These are phyloP conservation scores for Clausena lansium DNA, from an alignment of 345 rosid species.

Conservation along the genomic window DNA sequence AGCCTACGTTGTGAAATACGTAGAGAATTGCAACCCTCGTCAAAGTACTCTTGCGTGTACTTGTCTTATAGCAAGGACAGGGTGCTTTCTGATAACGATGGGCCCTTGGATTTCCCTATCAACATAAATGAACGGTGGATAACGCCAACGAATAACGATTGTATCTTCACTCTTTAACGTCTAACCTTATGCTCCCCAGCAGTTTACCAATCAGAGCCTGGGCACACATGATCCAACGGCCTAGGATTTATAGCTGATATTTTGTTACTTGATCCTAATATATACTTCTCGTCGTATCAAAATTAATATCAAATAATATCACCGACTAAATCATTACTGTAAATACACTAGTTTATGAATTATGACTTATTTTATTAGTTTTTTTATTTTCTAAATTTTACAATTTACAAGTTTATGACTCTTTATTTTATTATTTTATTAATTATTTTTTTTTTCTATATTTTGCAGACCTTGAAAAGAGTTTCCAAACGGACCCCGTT, in stretches of 20 bases:
- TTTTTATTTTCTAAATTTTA: too few relatives aligned
- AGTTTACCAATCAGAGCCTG: neutral
- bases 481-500: constrained; percentile 35
- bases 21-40: neutral
- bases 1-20: neutral
- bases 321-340: too few relatives aligned
- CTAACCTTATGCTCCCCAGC: neutral
- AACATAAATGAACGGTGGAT: constrained; percentile 9
- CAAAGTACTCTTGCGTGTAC: neutral
- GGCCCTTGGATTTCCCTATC: neutral
- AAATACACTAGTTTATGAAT: too few relatives aligned
- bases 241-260: too few relatives aligned
- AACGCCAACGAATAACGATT: neutral
- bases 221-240: neutral
- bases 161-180: too few relatives aligned
- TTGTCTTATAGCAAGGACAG: neutral
- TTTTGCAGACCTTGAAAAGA: neutral
- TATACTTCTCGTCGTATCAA: too few relatives aligned
- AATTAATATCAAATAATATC: too few relatives aligned
- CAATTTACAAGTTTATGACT: too few relatives aligned
- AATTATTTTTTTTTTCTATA: neutral
- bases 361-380: too few relatives aligned
- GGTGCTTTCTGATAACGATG: neutral
- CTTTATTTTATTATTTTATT: too few relatives aligned
- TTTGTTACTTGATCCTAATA: too few relatives aligned